Conservation (phyloP, 202 grass and related monocot genomes). For the Setaria italica region DNA sequence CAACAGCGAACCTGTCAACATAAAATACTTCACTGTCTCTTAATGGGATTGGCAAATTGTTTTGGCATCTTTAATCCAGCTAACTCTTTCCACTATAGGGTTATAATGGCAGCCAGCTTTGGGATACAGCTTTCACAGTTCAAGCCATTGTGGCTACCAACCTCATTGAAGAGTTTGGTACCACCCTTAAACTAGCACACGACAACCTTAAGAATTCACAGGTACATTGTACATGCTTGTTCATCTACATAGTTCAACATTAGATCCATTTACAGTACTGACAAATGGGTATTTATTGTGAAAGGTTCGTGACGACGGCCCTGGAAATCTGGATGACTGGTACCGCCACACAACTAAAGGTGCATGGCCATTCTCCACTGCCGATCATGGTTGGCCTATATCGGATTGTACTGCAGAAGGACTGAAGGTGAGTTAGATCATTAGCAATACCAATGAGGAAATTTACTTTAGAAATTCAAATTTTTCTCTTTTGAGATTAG, state of each 20-base stretch:
- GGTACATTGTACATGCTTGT: slow-evolving; percentile 47
- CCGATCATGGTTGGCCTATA: slow-evolving; percentile 89
- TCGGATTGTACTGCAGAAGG: slow-evolving; percentile 94
- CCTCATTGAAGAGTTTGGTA: slow-evolving; percentile 75
- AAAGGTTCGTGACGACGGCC: slow-evolving; percentile 79
- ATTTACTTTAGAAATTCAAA: slow-evolving; percentile 22
- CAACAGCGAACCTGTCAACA: slow-evolving; percentile 14
- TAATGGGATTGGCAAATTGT: slow-evolving; percentile 43
- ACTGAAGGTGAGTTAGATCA: slow-evolving; percentile 63
- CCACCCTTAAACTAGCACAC: slow-evolving; percentile 74
- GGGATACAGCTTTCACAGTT: slow-evolving; percentile 89
- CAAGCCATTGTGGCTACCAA: slow-evolving; percentile 85
- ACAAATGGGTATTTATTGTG: slow-evolving; percentile 31
- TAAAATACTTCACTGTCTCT: slow-evolving; percentile 25
- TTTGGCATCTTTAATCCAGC: slow-evolving; percentile 1
- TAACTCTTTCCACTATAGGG: slow-evolving; percentile 46
- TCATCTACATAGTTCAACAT: slow-evolving; percentile 26
- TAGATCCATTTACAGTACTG: slow-evolving; percentile 33
- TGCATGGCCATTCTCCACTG: slow-evolving; percentile 85
- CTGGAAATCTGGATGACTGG: slow-evolving; percentile 74
- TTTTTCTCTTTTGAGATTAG: background rate
- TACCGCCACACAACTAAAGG: slow-evolving; percentile 96
- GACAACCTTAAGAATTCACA: slow-evolving; percentile 75
- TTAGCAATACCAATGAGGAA: background rate
- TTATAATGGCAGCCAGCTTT: slow-evolving; percentile 94